Conservation (phyloP, 1,284 basidiomycete species). For the Pseudozyma tsukubaensis region DNA sequence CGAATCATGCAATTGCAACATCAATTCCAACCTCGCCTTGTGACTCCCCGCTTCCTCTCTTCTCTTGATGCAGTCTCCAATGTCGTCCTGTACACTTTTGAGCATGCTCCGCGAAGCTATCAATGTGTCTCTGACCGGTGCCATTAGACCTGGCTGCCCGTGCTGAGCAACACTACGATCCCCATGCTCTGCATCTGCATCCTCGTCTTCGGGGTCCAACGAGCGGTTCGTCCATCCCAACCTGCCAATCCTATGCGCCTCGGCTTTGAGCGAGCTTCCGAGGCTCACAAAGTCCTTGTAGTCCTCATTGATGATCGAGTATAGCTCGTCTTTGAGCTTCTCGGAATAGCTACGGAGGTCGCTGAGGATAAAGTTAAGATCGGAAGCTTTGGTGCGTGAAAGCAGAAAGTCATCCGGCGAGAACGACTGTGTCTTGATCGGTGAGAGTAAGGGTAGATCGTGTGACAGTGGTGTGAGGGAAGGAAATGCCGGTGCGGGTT, state of each 20-base stretch:
- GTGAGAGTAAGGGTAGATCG: conserved; percentile 78
- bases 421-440: conserved; percentile 73
- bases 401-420: conserved; percentile 88
- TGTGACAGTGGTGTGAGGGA: conserved; percentile 82
- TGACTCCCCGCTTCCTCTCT: conserved; percentile 76
- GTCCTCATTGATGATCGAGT: conserved; percentile 94
- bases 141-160: conserved; percentile 29
- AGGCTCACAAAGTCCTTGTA: conserved; percentile 97
- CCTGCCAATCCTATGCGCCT: conserved; percentile 42
- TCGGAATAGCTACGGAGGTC: conserved; percentile 88
- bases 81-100: conserved; percentile 79
- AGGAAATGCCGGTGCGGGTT: conserved; percentile 71
- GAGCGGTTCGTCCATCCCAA: conserved; percentile 31
- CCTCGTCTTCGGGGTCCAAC: not conserved
- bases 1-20: conserved; percentile 88
- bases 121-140: conserved; percentile 40
- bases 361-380: conserved; percentile 82
- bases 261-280: conserved; percentile 71
- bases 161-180: not conserved
- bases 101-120: conserved; percentile 70
- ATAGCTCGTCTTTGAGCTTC: conserved; percentile 87
- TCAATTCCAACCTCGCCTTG: conserved; percentile 81
- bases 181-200: not conserved
- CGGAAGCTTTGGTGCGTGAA: conserved; percentile 84
- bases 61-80: conserved; percentile 81